phyloP scores from a whole-genome alignment of 495 filamentous ascomycete genomes.

The Penicillium psychrofluorescens region DNA sequence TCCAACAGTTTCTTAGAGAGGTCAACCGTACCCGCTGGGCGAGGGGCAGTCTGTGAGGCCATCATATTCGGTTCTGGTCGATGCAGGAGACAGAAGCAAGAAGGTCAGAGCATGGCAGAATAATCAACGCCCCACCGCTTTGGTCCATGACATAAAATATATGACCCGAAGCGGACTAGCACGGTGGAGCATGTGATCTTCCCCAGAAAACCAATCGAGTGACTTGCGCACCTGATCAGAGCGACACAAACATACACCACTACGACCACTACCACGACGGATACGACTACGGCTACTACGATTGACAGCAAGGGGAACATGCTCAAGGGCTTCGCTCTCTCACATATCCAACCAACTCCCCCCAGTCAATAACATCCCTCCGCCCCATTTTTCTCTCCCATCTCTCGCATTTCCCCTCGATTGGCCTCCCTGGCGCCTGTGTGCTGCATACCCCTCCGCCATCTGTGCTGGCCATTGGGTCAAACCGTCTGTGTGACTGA shows the following conservation, averaged over 20 bases:
- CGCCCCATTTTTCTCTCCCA: too few species aligned
- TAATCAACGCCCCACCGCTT: not conserved
- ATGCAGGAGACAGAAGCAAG: too few species aligned
- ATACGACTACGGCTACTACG: too few species aligned
- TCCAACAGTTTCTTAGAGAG: constrained; percentile 59
- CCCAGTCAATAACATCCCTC: too few species aligned
- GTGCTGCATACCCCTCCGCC: constrained; percentile 8
- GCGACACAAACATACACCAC: too few species aligned
- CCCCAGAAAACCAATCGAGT: constrained; percentile 4
- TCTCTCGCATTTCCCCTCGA: not conserved
- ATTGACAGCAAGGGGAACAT: too few species aligned
- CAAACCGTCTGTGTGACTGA: constrained; percentile 4
- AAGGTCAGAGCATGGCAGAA: not conserved
- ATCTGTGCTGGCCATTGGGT: constrained; percentile 6
- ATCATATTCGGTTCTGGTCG: constrained; percentile 5
- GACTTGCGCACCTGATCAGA: constrained; percentile 7
- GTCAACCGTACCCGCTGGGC: constrained; percentile 42
- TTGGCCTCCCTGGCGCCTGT: not conserved
- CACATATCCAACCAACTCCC: too few species aligned
- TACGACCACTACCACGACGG: too few species aligned
- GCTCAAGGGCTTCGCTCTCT: too few species aligned
- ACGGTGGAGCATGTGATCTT: constrained; percentile 14
- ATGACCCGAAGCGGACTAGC: not conserved
- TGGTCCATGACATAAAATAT: not conserved
- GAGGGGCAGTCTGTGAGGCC: constrained; percentile 16